Evolutionary conservation across 495 filamentous ascomycete species (phyloP).

Genomic region (Trichoderma reesei): DNA sequence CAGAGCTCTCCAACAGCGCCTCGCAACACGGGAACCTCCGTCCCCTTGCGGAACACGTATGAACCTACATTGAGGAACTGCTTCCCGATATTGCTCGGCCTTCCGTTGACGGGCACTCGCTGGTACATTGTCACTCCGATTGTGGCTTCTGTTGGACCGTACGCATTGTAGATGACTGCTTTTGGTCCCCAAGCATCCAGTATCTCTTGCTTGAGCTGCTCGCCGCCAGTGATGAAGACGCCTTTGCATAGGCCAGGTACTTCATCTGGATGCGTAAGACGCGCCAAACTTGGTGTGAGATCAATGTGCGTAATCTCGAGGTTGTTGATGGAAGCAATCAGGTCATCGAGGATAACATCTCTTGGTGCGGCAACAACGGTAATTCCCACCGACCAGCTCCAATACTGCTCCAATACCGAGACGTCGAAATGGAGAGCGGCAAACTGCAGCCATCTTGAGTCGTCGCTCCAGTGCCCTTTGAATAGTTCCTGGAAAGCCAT

Average conservation of each 20-base stretch:
- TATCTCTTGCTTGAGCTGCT: constrained; percentile 62
- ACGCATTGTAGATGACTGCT: constrained; percentile 62
- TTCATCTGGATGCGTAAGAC: constrained; percentile 50
- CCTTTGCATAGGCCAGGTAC: constrained; percentile 57
- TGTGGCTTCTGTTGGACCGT: constrained; percentile 81
- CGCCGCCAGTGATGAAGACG: constrained; percentile 70
- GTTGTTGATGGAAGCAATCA: constrained; percentile 55
- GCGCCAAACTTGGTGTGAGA: constrained; percentile 61
- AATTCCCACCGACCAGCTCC: constrained; percentile 80
- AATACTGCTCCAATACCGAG: constrained; percentile 78
- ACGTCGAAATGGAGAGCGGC: constrained; percentile 87
- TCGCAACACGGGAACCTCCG: constrained; percentile 58
- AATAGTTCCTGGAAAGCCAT: constrained; percentile 64
- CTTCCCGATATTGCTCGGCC: constrained; percentile 73
- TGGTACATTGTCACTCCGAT: constrained; percentile 79
- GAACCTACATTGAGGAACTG: constrained; percentile 77
- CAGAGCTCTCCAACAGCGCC: constrained; percentile 82
- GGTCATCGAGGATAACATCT: constrained; percentile 68
- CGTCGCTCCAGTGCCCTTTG: constrained; percentile 50
- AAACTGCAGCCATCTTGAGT: constrained; percentile 76
- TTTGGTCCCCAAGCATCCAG: constrained; percentile 57
- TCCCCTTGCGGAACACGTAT: constrained; percentile 63
- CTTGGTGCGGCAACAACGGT: constrained; percentile 66
- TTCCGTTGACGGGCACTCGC: constrained; percentile 58
- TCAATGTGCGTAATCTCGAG: constrained; percentile 81